Evolutionary conservation across 108 stramenopile species (phyloP), one percentile per base, ranked within the genome.

Genomic region (Parietichytrium sp.): DNA sequence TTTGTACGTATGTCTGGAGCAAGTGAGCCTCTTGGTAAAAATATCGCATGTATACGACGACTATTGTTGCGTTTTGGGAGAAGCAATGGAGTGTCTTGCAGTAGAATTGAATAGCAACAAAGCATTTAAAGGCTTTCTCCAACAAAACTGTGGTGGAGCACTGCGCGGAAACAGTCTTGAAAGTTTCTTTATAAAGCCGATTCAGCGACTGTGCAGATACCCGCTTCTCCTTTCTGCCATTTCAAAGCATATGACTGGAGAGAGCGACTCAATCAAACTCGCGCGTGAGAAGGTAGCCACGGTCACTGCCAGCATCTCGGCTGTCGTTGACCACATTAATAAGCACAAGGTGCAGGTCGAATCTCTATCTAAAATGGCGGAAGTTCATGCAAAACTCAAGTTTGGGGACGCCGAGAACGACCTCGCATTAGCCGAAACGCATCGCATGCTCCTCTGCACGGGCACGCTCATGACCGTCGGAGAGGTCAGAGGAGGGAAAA

Each of bases 141-240:
- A 42, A 7, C 10, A 31, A 10, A 72, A 72, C 45, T 72, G 61
- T 2, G 3, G 2, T 13, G 61, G 61, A 1, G 61, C 61, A 7
- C 25, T 72, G 61, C 61, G 61, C 10, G 61, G 61, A n/a, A 23
- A 25, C 16, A 72, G 38, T n/a, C 20, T 72, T 10, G 61, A 72
- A 25, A 72, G 25, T 1, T 72, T 72, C 20, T 25, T 72, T 25
- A 72, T 72, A 33, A 72, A 33, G 42, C 61, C 61, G n/a, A 42
- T 72, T n/a, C 61, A 72, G 3, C 33, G 61, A n/a, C n/a, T 72
- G 23, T 72, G 61, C 20, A 47, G 20, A 6, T 72, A 72, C 25
- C 61, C 61, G 13, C 61, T 72, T 25, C 20, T 72, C 15, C 20
- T 72, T 13, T 42, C 36, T 23, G 42, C 61, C 2, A n/a, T 72